These are phyloP conservation scores for Rubia tinctorum DNA, from an alignment of 305 asterid species.

Conservation along the genomic window DNA sequence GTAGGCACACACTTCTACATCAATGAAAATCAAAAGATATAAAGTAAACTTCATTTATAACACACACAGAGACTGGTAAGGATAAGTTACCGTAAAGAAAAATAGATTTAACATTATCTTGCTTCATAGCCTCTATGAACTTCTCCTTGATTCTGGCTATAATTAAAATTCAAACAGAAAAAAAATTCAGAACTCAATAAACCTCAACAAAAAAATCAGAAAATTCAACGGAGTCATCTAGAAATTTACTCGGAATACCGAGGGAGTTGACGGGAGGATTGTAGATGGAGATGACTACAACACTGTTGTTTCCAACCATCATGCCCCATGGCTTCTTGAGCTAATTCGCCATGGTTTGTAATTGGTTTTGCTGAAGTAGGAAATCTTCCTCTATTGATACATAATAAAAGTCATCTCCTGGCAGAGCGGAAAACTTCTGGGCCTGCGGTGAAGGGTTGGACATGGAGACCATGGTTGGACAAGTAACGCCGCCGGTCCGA, in stretches of 20 bases:
- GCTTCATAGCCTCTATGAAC: conserved; percentile 50
- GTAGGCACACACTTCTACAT: not conserved
- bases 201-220: not conserved
- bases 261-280: conserved; percentile 95
- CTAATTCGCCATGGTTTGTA: no score
- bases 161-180: conserved; percentile 30
- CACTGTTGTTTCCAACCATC: conserved; percentile 87
- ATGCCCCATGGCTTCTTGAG: conserved; percentile 20
- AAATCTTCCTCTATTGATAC: no score
- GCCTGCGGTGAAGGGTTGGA: no score
- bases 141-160: conserved; percentile 60
- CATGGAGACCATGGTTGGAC: no score
- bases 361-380: no score
- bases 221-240: not conserved
- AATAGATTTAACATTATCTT: conserved; percentile 80
- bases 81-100: conserved; percentile 61
- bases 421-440: no score
- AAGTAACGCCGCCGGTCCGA: no score
- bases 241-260: conserved; percentile 47
- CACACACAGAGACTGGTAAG: not conserved
- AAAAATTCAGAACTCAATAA: not conserved
- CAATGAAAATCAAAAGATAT: not conserved
- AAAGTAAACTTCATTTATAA: not conserved
- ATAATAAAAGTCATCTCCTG: no score
- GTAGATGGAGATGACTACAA: conserved; percentile 63